Evolutionary conservation across 495 filamentous ascomycete genomes (phyloP).

Genomic region (Penicillium paxilli): DNA sequence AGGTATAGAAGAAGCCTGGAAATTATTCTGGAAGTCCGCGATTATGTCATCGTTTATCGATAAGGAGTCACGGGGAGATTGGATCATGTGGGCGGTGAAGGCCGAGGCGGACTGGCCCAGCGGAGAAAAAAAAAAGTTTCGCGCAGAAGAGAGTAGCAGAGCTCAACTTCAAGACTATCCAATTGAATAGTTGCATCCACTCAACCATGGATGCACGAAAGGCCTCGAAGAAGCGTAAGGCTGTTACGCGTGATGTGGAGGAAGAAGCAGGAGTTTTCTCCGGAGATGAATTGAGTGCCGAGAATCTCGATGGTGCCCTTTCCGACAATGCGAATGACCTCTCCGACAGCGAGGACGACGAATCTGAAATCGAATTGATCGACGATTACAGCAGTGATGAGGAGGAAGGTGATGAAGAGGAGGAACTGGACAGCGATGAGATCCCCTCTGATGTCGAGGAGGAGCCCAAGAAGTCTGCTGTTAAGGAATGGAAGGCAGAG

Average conservation of each 20-base stretch:
- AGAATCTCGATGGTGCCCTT: slow-evolving; percentile 64
- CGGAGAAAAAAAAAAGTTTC: slow-evolving; percentile 35
- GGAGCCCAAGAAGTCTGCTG: slow-evolving; percentile 19
- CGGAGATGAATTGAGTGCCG: slow-evolving; percentile 65
- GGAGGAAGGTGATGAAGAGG: slow-evolving; percentile 43
- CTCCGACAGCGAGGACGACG: slow-evolving; percentile 42
- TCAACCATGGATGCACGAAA: slow-evolving; percentile 39
- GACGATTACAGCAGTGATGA: slow-evolving; percentile 44
- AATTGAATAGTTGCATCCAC: slow-evolving; percentile 15
- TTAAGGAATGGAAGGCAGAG: slow-evolving; percentile 15
- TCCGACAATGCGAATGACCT: slow-evolving; percentile 58
- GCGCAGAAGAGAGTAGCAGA: slow-evolving; percentile 20
- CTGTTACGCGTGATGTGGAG: slow-evolving; percentile 53
- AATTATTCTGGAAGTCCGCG: neutral
- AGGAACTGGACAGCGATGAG: slow-evolving; percentile 52
- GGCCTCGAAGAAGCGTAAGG: slow-evolving; percentile 58
- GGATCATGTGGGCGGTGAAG: slow-evolving; percentile 47
- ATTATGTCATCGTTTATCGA: slow-evolving; percentile 24
- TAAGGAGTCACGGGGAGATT: slow-evolving; percentile 24
- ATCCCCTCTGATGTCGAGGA: slow-evolving; percentile 48
- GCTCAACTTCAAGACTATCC: neutral
- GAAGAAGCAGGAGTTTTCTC: slow-evolving; percentile 54
- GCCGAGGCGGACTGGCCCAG: slow-evolving; percentile 6
- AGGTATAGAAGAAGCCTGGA: too few species aligned
- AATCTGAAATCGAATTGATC: slow-evolving; percentile 46